Percentiles rank a stretch among this genome's conserved stretches.
phyloP scores from a whole-genome alignment of 31 red algal genomes.

The Odonthalia washingtoniensis region DNA sequence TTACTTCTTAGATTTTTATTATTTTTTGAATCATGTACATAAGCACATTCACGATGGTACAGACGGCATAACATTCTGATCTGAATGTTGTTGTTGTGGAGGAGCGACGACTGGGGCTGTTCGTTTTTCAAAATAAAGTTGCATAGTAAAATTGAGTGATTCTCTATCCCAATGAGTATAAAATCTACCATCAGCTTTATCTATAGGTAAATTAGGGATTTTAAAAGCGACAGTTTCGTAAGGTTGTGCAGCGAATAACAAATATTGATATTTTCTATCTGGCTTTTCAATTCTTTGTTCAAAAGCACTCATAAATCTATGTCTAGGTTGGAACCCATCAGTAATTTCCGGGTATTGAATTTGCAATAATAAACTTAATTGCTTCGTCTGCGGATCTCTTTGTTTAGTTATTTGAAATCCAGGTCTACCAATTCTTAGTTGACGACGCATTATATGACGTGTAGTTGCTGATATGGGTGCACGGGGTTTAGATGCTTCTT shows the following conservation, averaged over 20 bases:
- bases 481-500: constrained; percentile 64
- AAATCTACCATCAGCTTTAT: constrained; percentile 70
- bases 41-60: too few relatives aligned
- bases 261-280: constrained; percentile 80
- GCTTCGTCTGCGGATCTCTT: constrained; percentile 61
- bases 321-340: constrained; percentile 81
- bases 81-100: too few relatives aligned
- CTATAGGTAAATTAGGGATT: constrained; percentile 89
- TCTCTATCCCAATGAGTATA: constrained; percentile 75
- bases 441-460: constrained; percentile 32
- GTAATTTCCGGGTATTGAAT: constrained; percentile 87
- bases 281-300: constrained; percentile 85
- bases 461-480: constrained; percentile 46
- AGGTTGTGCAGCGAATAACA: constrained; percentile 92
- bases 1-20: too few relatives aligned
- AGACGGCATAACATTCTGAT: too few relatives aligned
- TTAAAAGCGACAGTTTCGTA: constrained; percentile 98
- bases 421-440: constrained; percentile 85
- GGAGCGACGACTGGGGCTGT: not conserved
- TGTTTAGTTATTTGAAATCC: constrained; percentile 93
- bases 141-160: constrained; percentile 58
- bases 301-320: constrained; percentile 96
- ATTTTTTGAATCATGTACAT: too few relatives aligned
- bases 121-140: constrained; percentile 65
- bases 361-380: constrained; percentile 80